Evolutionary conservation across 208 protist species (phyloP).

Genomic region (Crithidia expoeki): DNA sequence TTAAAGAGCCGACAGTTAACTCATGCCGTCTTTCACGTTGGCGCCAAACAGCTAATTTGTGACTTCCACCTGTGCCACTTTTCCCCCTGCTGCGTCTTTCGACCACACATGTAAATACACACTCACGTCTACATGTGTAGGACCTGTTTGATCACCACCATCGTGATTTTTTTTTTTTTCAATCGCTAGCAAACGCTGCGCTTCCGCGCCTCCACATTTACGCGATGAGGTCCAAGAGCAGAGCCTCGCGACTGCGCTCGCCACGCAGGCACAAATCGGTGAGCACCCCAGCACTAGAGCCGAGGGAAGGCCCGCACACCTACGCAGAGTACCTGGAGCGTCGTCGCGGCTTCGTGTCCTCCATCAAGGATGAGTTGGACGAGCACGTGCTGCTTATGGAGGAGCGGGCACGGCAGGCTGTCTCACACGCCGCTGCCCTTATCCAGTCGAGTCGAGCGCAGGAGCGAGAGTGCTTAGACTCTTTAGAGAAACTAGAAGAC

Average conservation of each 20-base stretch:
- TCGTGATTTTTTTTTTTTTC: too few relatives aligned
- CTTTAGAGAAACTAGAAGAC: constrained; percentile 5
- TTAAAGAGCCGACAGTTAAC: too few relatives aligned
- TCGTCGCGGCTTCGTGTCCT: constrained; percentile 2
- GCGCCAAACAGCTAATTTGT: too few relatives aligned
- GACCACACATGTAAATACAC: too few relatives aligned
- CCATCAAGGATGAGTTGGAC: constrained; percentile 14
- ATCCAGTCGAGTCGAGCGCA: constrained; percentile 5
- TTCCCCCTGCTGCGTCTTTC: too few relatives aligned
- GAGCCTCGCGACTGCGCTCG: background rate
- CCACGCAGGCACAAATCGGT: background rate
- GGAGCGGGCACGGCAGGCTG: constrained; percentile 14
- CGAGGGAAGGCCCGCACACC: constrained; percentile 3
- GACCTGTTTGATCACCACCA: too few relatives aligned
- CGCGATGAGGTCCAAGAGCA: background rate
- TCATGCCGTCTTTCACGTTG: too few relatives aligned
- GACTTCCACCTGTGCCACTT: too few relatives aligned
- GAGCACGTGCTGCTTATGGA: constrained; percentile 15
- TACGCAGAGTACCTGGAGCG: constrained; percentile 18
- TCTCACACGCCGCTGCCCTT: constrained; percentile 6
- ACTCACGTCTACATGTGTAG: too few relatives aligned
- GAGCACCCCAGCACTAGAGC: background rate
- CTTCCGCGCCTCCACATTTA: too few relatives aligned
- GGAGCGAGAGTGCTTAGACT: constrained; percentile 15
- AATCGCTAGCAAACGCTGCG: too few relatives aligned